Evolutionary conservation across 345 rosid species (phyloP), one percentile per base, ranked within the genome.

Genomic region (Iberis pinnata): DNA sequence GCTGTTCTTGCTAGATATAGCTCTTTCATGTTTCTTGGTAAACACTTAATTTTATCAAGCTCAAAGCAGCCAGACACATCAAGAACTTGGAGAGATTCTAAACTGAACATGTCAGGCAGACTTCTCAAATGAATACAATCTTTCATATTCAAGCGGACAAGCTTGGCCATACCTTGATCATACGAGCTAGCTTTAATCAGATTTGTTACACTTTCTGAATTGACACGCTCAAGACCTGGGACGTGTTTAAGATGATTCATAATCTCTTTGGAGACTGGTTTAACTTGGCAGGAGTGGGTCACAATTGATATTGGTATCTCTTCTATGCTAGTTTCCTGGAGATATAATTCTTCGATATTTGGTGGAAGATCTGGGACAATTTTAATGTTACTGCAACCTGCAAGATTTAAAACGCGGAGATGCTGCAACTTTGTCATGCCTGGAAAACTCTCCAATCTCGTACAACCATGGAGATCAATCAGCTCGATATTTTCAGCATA

Each of bases 391-490:
- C 2, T 16, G 26, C 63, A 58, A 12, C 53, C 53, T 58, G 63
- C 9, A 17, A 58, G 63, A 46, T 58, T 35, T 31, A 58, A 2
- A 8, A 58, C 36, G 11, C 63, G 43, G 2, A 58, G 63, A 45
- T 46, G n/a, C 0, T 45, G 44, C 15, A 58, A 44, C 8, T 24
- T n/a, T 12, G 15, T 12, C 25, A 25, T 35, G 9, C 3, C 54
- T 10, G 63, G 46, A 15, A 58, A 24, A 16, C 2, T 47, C 22
- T 9, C 9, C 37, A 58, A 12, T 22, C 53, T 18, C 22, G 18
- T 36, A 47, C 63, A 58, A 12, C 37, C 54, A 36, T 58, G 53
- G 2, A 58, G 53, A 58, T 58, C 63, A 38, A 58, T 47, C 4
- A 45, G 4, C 64, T 59, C 64, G 4, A 59, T 24, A 37, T 59